Percentiles rank a stretch among this genome's conserved stretches.
phyloP scores from a whole-genome alignment of 257 asterid species.

The Solanum tacnaense region DNA sequence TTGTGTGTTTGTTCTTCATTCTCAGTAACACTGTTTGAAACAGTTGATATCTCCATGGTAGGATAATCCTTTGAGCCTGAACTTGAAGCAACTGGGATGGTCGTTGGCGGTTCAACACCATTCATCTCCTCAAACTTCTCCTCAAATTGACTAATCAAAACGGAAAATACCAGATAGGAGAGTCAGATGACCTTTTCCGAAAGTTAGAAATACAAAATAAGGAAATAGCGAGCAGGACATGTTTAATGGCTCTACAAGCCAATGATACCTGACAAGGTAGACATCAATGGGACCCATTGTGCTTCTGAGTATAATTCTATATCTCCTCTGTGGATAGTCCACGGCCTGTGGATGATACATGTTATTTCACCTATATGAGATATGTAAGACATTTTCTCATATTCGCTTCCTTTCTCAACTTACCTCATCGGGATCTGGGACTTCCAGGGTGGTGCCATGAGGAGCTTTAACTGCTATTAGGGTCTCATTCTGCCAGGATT shows the following conservation, averaged over 20 bases:
- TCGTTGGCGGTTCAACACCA: conserved; percentile 43
- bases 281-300: conserved; percentile 96
- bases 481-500: conserved; percentile 66
- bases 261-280: conserved; percentile 80
- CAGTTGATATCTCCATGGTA: conserved; percentile 20
- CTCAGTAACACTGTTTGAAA: conserved; percentile 22
- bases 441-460: conserved; percentile 97
- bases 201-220: background rate
- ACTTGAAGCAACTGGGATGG: conserved; percentile 47
- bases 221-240: background rate
- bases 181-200: background rate
- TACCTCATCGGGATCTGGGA: conserved; percentile 98
- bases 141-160: conserved; percentile 66
- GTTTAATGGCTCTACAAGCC: background rate
- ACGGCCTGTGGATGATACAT: conserved; percentile 42
- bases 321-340: conserved; percentile 91
- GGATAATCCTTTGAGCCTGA: conserved; percentile 52
- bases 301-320: conserved; percentile 89
- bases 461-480: conserved; percentile 90
- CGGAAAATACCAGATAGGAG: background rate
- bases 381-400: conserved; percentile 2
- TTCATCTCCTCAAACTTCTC: conserved; percentile 77
- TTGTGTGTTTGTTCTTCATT: conserved; percentile 36
- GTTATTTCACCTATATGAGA: conserved; percentile 7
- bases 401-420: conserved; percentile 5